These are phyloP conservation scores for Hordeum marinum DNA, from an alignment of 176 grass and related monocot genomes.

Conservation along the genomic window DNA sequence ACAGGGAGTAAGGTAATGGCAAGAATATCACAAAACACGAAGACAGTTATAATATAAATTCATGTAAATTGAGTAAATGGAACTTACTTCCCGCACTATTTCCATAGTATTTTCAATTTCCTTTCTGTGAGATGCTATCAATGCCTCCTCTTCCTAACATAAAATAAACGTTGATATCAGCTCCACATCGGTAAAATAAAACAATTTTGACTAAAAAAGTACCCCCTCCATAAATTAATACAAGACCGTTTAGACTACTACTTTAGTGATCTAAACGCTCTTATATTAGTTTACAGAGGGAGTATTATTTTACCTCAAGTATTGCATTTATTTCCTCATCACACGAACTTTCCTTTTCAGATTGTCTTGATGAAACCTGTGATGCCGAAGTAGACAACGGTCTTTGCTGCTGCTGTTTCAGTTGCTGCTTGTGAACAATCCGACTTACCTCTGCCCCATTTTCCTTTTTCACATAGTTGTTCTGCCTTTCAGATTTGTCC, in stretches of 20 bases:
- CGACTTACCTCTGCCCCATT: conserved; percentile 36
- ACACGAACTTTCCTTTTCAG: conserved; percentile 76
- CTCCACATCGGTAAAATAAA: neutral
- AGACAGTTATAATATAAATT: neutral
- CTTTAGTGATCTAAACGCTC: neutral
- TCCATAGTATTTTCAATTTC: conserved; percentile 99
- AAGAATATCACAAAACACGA: neutral
- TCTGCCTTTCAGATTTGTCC: conserved; percentile 76
- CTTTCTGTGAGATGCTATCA: conserved; percentile 98
- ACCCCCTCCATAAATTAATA: no score
- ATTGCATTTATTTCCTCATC: conserved; percentile 95
- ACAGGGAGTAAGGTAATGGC: neutral
- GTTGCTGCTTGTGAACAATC: conserved; percentile 16
- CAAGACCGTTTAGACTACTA: no score
- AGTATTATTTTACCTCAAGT: conserved; percentile 72
- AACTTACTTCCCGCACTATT: conserved; percentile 91
- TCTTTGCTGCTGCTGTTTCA: conserved; percentile 51
- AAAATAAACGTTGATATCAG: conserved; percentile 13
- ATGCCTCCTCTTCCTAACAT: conserved; percentile 90
- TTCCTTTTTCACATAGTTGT: conserved; percentile 67
- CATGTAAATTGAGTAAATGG: neutral
- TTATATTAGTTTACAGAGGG: no score
- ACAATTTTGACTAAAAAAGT: neutral
- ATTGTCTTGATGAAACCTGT: conserved; percentile 37
- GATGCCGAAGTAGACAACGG: conserved; percentile 48